phyloP scores from a whole-genome alignment of 1,284 basidiomycete species.

The Phellopilus nigrolimitatus region DNA sequence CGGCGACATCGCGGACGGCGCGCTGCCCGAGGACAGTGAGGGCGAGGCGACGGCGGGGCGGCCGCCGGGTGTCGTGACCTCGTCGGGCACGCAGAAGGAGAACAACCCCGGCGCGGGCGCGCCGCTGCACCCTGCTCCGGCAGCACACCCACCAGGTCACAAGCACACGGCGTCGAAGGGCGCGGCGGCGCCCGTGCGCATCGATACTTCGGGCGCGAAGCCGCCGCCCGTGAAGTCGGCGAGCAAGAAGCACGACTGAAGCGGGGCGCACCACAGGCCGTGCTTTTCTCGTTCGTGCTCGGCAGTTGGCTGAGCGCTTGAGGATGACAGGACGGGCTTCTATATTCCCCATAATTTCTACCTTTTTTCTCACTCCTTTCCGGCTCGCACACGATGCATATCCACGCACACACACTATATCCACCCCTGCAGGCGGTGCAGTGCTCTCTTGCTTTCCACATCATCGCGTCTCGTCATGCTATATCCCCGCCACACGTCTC shows the following conservation, averaged over 20 bases:
- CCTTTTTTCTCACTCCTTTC: not conserved
- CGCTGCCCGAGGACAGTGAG: conserved; percentile 7
- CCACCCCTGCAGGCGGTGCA: too few relatives aligned
- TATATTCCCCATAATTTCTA: not conserved
- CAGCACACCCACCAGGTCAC: not conserved
- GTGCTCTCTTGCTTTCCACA: too few relatives aligned
- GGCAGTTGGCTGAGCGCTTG: too few relatives aligned
- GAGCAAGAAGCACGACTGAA: conserved; percentile 13
- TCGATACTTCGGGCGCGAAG: conserved; percentile 7
- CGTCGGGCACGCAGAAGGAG: conserved; percentile 7
- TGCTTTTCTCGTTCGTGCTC: too few relatives aligned
- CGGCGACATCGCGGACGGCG: conserved; percentile 38
- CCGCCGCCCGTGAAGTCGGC: not conserved
- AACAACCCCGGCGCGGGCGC: not conserved
- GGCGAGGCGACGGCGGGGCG: not conserved
- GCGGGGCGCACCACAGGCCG: not conserved
- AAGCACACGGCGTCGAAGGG: conserved; percentile 13
- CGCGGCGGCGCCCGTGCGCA: conserved; percentile 3
- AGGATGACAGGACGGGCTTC: not conserved
- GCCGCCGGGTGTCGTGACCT: conserved; percentile 3
- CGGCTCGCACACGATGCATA: not conserved
- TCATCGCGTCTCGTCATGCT: not conserved
- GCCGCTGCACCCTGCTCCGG: not conserved
- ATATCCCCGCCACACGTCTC: not conserved
- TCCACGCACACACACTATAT: not conserved